Conservation (phyloP, 2,329 filamentous ascomycete genomes). For the Verticillium isaacii region DNA sequence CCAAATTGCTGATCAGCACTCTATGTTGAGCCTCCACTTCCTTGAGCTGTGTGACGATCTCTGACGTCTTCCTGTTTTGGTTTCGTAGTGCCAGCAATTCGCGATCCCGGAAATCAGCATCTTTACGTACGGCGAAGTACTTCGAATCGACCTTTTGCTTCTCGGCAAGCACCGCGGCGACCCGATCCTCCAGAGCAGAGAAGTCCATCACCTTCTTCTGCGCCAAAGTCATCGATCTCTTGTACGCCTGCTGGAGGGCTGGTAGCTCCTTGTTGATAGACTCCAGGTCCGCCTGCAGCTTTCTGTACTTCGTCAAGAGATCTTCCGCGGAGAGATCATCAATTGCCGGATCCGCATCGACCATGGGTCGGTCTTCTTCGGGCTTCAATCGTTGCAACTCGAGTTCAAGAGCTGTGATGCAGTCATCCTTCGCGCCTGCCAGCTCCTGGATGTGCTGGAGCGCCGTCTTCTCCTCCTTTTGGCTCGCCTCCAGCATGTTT, state of each 20-base stretch:
- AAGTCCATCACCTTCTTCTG: conserved; percentile 84
- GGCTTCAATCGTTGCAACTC: conserved; percentile 69
- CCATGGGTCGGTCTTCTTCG: conserved; percentile 39
- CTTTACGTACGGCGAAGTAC: conserved; percentile 93
- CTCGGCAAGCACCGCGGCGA: conserved; percentile 70
- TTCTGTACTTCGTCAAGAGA: conserved; percentile 66
- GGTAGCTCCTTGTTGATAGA: conserved; percentile 84
- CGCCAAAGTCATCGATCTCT: conserved; percentile 78
- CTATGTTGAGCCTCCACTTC: conserved; percentile 78
- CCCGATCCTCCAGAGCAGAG: conserved; percentile 69
- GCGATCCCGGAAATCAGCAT: conserved; percentile 77
- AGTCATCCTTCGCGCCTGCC: conserved; percentile 70
- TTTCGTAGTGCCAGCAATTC: conserved; percentile 75
- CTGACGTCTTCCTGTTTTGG: conserved; percentile 85
- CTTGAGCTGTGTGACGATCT: conserved; percentile 91
- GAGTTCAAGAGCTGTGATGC: conserved; percentile 76
- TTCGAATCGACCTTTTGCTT: conserved; percentile 98
- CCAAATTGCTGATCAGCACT: conserved; percentile 72
- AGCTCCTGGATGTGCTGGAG: conserved; percentile 75
- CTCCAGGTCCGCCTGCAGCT: conserved; percentile 73
- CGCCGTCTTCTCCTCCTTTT: conserved; percentile 70
- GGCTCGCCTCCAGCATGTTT: conserved; percentile 69
- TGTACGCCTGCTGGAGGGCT: conserved; percentile 86
- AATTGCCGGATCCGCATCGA: conserved; percentile 40
- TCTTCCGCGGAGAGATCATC: conserved; percentile 64